A percentile compares a stretch with the other conserved stretches of the same genome.
These are phyloP conservation scores for Barnettozyma botsteinii DNA, from an alignment of 805 yeast species.

Conservation along the genomic window DNA sequence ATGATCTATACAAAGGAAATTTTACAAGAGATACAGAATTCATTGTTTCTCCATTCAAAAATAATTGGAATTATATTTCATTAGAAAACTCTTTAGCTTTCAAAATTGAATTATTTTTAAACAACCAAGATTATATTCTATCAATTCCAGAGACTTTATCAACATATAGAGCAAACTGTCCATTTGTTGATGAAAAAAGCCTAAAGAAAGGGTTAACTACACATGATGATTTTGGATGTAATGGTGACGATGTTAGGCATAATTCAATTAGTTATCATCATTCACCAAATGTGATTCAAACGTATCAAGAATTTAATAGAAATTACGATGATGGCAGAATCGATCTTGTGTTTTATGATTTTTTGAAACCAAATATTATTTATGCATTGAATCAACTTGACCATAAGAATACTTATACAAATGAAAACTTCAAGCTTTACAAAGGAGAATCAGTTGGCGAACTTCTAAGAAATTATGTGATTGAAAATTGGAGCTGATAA, in stretches of 20 bases:
- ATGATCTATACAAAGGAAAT: slow-evolving; percentile 79
- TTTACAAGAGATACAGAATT: slow-evolving; percentile 76
- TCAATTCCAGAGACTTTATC: slow-evolving; percentile 15
- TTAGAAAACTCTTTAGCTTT: slow-evolving; percentile 56
- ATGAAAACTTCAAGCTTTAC: slow-evolving; percentile 32
- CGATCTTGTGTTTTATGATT: slow-evolving; percentile 76
- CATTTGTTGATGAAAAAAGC: slow-evolving; percentile 11
- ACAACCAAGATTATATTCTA: slow-evolving; percentile 44
- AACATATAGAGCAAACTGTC: slow-evolving; percentile 11
- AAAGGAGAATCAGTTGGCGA: slow-evolving; percentile 40
- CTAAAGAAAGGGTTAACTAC: slow-evolving; percentile 73
- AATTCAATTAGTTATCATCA: slow-evolving; percentile 49
- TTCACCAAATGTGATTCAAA: slow-evolving; percentile 76
- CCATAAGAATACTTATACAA: slow-evolving; percentile 27
- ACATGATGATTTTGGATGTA: slow-evolving; percentile 72
- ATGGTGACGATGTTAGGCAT: slow-evolving; percentile 84
- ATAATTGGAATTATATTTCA: slow-evolving; percentile 65
- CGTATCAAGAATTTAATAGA: slow-evolving; percentile 32
- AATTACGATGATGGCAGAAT: slow-evolving; percentile 30
- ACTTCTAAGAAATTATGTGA: slow-evolving; percentile 37
- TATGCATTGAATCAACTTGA: slow-evolving; percentile 36
- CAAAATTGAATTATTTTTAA: slow-evolving; percentile 48
- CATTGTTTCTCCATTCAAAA: slow-evolving; percentile 80
- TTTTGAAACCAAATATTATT: slow-evolving; percentile 50
- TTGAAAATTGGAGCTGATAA: slow-evolving; percentile 27